Percentiles rank a stretch among this genome's conserved stretches.
phyloP scores from a whole-genome alignment of 2,329 filamentous ascomycete species.

The Rutstroemia sydowiana region DNA sequence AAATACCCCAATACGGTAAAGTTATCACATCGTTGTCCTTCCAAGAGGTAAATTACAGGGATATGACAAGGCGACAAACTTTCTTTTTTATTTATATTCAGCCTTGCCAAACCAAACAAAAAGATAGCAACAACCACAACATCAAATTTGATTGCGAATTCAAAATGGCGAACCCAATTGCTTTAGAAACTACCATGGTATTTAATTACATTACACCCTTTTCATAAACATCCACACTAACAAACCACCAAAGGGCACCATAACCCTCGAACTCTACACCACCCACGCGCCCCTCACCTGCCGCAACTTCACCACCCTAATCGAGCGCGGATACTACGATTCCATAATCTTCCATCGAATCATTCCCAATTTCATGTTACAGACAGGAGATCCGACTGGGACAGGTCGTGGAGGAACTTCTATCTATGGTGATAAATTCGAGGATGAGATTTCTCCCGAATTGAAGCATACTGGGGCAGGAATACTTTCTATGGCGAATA shows the following conservation, averaged over 20 bases:
- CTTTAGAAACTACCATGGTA: conserved; percentile 83
- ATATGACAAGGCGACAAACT: not conserved
- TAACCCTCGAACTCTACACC: conserved; percentile 85
- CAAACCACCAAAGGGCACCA: conserved; percentile 55
- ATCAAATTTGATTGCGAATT: no score
- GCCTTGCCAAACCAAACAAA: conserved; percentile 9
- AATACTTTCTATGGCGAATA: conserved; percentile 94
- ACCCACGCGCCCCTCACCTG: conserved; percentile 80
- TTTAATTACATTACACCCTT: not conserved
- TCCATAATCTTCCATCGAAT: conserved; percentile 83
- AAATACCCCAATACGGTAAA: no score
- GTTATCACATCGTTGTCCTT: no score
- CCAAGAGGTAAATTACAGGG: not conserved
- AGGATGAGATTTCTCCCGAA: conserved; percentile 70
- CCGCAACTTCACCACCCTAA: conserved; percentile 78
- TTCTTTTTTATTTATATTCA: not conserved
- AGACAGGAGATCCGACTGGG: conserved; percentile 89
- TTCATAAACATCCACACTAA: not conserved
- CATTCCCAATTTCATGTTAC: conserved; percentile 94
- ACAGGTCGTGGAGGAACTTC: conserved; percentile 82
- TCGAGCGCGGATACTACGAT: conserved; percentile 81
- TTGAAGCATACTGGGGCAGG: conserved; percentile 91
- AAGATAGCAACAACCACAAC: not conserved
- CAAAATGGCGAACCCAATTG: conserved; percentile 67
- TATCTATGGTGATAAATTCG: conserved; percentile 91